phyloP scores from a whole-genome alignment of 768 basidiomycete genomes.

The Lyophyllum shimeji region DNA sequence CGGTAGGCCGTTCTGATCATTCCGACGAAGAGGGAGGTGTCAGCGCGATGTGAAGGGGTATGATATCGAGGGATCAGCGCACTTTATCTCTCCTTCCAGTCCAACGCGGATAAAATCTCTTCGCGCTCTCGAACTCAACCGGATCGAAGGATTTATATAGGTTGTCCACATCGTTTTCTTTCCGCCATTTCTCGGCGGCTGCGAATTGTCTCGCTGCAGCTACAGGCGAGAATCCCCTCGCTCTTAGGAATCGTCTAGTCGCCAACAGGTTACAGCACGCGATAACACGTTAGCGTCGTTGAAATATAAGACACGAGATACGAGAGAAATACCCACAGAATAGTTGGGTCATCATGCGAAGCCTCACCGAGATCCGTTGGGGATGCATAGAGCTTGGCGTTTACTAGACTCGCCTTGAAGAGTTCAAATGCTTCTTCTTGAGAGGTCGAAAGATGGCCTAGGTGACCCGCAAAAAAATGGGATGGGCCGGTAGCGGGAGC shows the following conservation, averaged over 20 bases:
- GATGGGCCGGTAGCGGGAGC: not conserved
- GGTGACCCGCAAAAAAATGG: constrained; percentile 42
- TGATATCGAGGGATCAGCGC: constrained; percentile 9
- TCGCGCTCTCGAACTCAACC: constrained; percentile 58
- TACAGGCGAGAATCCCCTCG: constrained; percentile 61
- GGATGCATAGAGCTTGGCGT: constrained; percentile 53
- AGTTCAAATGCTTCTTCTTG: constrained; percentile 48
- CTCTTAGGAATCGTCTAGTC: constrained; percentile 81
- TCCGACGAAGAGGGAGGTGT: not conserved
- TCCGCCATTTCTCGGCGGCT: constrained; percentile 67
- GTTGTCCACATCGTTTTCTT: constrained; percentile 56
- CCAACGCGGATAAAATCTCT: constrained; percentile 77
- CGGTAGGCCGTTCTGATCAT: constrained; percentile 59
- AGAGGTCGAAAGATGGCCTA: constrained; percentile 49
- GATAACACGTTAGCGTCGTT: no score
- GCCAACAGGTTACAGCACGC: not conserved
- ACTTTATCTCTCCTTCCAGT: constrained; percentile 80
- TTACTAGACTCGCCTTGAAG: constrained; percentile 53
- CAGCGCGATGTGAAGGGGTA: not conserved
- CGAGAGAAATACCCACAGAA: constrained; percentile 68
- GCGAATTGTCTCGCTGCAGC: constrained; percentile 73
- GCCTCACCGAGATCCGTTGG: constrained; percentile 30
- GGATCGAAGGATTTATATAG: constrained; percentile 59
- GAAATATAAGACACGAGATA: no score
- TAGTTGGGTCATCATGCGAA: constrained; percentile 64